A percentile compares a stretch with the other conserved stretches of the same genome.
Evolutionary conservation across 371 early-diverging fungal species (phyloP).

Genomic region (Zychaea mexicana): DNA sequence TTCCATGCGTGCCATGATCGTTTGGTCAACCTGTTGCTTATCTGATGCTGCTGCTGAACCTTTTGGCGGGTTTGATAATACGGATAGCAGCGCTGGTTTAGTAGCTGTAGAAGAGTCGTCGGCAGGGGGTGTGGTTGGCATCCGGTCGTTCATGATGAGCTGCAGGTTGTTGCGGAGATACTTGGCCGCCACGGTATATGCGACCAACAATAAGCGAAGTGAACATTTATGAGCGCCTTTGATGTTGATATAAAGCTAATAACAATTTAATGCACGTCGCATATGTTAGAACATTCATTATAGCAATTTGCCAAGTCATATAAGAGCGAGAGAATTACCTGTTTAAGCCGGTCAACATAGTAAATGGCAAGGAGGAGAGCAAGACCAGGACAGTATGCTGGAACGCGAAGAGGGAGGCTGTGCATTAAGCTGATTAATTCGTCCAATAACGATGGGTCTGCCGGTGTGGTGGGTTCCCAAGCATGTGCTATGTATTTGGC

Average conservation of each 20-base stretch:
- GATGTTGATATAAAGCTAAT: constrained; percentile 2
- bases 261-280: too few species aligned
- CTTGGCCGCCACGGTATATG: constrained; percentile 13
- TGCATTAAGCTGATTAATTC: background rate
- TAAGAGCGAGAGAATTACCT: background rate
- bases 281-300: too few species aligned
- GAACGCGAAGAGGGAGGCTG: background rate
- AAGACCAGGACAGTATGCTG: constrained; percentile 5
- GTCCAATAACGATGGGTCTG: background rate
- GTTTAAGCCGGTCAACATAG: constrained; percentile 5
- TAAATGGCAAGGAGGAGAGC: constrained; percentile 4
- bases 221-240: constrained; percentile 5
- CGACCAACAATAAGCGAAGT: constrained; percentile 2
- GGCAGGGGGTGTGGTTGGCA: background rate
- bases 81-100: background rate
- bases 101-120: background rate
- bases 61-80: background rate
- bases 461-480: background rate
- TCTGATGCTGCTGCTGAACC: background rate
- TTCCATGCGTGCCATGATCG: constrained; percentile 11
- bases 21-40: constrained; percentile 2
- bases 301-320: too few species aligned
- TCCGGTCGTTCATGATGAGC: constrained; percentile 2
- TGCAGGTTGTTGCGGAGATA: constrained; percentile 5
- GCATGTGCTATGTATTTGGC: constrained; percentile 1